Evolutionary conservation across 2,329 filamentous ascomycete genomes (phyloP), one percentile per base, ranked within the genome.

Genomic region (Aspergillus eucalypticola): DNA sequence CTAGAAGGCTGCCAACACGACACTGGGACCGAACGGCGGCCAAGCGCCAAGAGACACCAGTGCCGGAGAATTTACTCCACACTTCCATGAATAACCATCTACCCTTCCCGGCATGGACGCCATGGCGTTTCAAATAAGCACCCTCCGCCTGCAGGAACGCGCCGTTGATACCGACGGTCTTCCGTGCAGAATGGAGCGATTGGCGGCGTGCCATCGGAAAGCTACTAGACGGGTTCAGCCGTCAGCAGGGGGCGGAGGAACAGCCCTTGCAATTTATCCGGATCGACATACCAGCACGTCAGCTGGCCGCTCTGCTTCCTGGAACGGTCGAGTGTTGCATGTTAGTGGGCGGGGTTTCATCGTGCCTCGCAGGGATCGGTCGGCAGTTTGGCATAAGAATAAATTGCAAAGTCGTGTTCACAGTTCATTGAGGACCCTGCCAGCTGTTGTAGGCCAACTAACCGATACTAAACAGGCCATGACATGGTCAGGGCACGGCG

Each of bases 81-180:
- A 35, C 15, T 56, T 56, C 54, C 54, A 56, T 56, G 54, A 56
- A 56, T 56, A 32, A 27, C 13, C 29, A 23, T 35, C 32, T 13
- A 2, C 32, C 4, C 32, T 35, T 13, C 32, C 1, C 11, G 32
- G 32, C 1, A 6, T 2, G 32, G 32, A 4, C 32, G 32, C 32
- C 32, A 35, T 35, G 32, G 41, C 21, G 41, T 44, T 44, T 44
- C 41, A 53, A 35, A 53, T 39, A 21, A 21, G 35, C 29, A n/a
- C 19, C 15, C 38, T 53, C 5, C 6, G 6, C n/a, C 32, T 23
- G 11, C 51, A 42, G 29, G 39, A 53, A 10, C 35, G 19, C 41
- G 19, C 41, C 41, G 41, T 19, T 21, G 10, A 44, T 8, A 6
- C 41, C 41, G 19, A 52, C 50, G 29, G 50, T 11, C 3, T 5